These are phyloP conservation scores for Podaxis sp. DNA, from an alignment of 768 basidiomycete species.

Conservation along the genomic window DNA sequence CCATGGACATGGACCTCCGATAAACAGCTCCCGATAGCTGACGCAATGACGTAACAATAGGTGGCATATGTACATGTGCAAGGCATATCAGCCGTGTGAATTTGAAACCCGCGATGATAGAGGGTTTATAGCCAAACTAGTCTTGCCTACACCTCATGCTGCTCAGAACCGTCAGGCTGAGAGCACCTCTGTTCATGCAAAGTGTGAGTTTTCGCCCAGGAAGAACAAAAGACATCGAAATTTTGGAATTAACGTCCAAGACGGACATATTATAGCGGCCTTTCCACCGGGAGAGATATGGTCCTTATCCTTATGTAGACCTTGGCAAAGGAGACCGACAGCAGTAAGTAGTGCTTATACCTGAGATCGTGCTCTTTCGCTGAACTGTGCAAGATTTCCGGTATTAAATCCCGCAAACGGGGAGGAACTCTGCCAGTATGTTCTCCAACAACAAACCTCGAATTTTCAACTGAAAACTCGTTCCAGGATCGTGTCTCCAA, in stretches of 20 bases:
- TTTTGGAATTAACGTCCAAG: neutral
- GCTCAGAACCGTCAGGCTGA: neutral
- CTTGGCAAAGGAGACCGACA: slow-evolving; percentile 1
- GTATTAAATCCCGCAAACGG: slow-evolving; percentile 71
- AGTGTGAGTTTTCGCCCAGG: neutral
- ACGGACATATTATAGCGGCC: neutral
- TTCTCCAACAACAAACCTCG: neutral
- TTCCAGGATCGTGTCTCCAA: slow-evolving; percentile 51
- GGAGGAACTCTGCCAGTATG: slow-evolving; percentile 50
- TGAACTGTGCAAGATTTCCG: slow-evolving; percentile 32
- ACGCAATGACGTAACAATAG: neutral
- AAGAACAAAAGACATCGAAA: neutral
- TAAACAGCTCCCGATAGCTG: neutral
- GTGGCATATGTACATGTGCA: neutral
- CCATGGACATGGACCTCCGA: neutral
- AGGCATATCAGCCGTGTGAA: slow-evolving; percentile 2
- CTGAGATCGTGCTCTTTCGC: neutral
- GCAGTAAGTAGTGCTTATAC: slow-evolving; percentile 16
- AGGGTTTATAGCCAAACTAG: neutral
- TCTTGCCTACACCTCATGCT: neutral
- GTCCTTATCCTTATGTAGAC: slow-evolving; percentile 8
- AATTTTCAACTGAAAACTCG: neutral
- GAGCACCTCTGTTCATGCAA: neutral
- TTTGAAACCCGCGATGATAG: neutral
- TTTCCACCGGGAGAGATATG: slow-evolving; percentile 4